Evolutionary conservation across 257 asterid genomes (phyloP), one percentile per base, ranked within the genome.

Genomic region (Henckelia pumila): DNA sequence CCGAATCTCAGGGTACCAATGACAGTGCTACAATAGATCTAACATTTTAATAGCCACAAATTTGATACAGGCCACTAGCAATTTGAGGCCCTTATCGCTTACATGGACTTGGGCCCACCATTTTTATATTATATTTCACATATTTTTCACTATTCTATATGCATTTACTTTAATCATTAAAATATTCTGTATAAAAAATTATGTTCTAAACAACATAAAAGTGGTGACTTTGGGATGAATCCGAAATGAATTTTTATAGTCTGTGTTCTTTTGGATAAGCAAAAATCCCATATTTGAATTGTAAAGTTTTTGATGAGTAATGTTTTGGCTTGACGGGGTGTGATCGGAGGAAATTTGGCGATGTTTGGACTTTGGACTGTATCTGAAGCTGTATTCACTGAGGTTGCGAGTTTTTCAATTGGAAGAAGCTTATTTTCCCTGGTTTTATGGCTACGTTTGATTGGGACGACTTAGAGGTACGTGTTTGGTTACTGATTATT

Each of bases 381-480:
- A 21, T 33, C 20, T 35, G 56, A 37, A 62, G 67, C 67, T 24
- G 29, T 35, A 10, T 28, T 16, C 26, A 8, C 30, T 20, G 56
- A 62, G 32, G 32, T 21, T 50, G 40, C 53, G 67, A 14, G 50
- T 4, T 50, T 21, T 21, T 62, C 55, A 5, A 20, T 62, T 62
- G 17, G 19, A 28, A 62, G 30, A 19, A 10, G 33, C 56, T 8
- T 19, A 2, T 63, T 35, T 63, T 63, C 8, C 56, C 28, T 63
- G 56, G 33, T 63, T 37, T 37, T 37, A 21, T 63, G 50, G 67
- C 67, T 22, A 63, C 17, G 33, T 63, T 63, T 40, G 67, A 63
- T 40, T 63, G 67, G 67, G 40, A 63, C 67, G 67, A 63, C 56
- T 33, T 35, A 57, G 65, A 68, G 72, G 72, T 68, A 33, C 5